Evolutionary conservation across 148 eudicot genomes (phyloP).

Genomic region (Persicaria tinctoria): DNA sequence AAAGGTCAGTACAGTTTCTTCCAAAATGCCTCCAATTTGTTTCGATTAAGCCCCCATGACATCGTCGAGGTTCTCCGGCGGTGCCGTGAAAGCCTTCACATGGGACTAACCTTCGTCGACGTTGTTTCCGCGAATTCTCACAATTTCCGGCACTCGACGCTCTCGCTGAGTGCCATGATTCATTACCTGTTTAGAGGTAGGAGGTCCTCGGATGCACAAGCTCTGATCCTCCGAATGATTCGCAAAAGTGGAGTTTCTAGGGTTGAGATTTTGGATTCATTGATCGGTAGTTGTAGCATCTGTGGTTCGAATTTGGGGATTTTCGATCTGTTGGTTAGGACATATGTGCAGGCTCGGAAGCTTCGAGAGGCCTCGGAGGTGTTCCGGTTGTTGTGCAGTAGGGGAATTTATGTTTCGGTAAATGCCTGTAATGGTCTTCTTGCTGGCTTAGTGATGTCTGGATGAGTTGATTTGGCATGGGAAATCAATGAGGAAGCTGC

Average conservation of each 20-base stretch:
- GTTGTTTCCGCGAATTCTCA: conserved; percentile 33
- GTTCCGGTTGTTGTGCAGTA: conserved; percentile 30
- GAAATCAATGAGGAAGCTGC: conserved; percentile 41
- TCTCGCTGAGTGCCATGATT: conserved; percentile 45
- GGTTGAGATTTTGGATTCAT: conserved; percentile 51
- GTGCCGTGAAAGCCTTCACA: conserved; percentile 39
- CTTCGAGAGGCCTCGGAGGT: conserved; percentile 67
- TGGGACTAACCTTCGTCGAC: conserved; percentile 49
- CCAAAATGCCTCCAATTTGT: neutral
- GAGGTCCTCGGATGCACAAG: conserved; percentile 61
- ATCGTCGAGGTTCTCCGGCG: conserved; percentile 13
- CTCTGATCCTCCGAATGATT: conserved; percentile 60
- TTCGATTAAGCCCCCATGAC: conserved; percentile 7
- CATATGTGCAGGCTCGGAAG: conserved; percentile 83
- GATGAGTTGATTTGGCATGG: conserved; percentile 77
- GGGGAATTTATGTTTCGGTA: conserved; percentile 51
- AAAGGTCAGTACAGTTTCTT: conserved; percentile 11
- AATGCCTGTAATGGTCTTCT: conserved; percentile 80
- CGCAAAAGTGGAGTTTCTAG: conserved; percentile 59
- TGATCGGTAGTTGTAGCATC: conserved; percentile 30
- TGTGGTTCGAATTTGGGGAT: conserved; percentile 41
- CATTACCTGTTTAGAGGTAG: conserved; percentile 42
- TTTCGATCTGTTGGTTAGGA: conserved; percentile 74
- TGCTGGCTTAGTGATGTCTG: conserved; percentile 76
- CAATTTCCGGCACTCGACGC: conserved; percentile 48